These are phyloP conservation scores for Immersiporthe knoxdaviesiana DNA, from an alignment of 2,329 filamentous ascomycete species.

Conservation along the genomic window DNA sequence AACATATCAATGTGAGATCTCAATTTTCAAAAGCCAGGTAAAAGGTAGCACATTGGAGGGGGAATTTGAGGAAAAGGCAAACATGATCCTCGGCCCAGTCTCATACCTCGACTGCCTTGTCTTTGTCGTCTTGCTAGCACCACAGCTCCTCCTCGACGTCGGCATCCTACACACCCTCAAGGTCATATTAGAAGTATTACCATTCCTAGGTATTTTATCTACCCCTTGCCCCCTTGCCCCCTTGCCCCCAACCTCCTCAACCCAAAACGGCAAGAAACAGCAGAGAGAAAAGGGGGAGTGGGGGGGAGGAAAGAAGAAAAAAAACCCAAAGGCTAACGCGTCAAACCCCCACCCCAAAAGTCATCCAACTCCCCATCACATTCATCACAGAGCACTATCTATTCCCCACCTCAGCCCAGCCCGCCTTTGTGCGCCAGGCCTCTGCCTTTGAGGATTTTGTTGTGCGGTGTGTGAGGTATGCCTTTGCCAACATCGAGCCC, in stretches of 20 bases:
- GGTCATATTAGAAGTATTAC: constrained; percentile 65
- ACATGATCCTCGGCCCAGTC: constrained; percentile 74
- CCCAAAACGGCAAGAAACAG: background rate
- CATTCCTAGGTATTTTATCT: constrained; percentile 70
- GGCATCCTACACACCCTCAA: constrained; percentile 62
- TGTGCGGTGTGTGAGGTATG: constrained; percentile 76
- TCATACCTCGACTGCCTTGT: constrained; percentile 76
- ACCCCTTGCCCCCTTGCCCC: too few species aligned
- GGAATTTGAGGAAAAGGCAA: constrained; percentile 25
- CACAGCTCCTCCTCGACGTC: constrained; percentile 71
- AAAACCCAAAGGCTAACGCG: constrained; percentile 5
- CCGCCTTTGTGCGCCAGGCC: constrained; percentile 70
- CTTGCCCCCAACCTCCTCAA: too few species aligned
- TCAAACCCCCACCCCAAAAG: constrained; percentile 41
- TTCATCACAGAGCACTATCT: constrained; percentile 64
- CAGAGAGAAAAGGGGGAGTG: too few species aligned
- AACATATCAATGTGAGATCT: too few species aligned
- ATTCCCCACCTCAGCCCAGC: constrained; percentile 45
- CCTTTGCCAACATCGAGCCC: constrained; percentile 72
- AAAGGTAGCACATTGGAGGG: too few species aligned
- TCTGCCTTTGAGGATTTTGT: constrained; percentile 77
- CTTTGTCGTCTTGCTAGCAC: constrained; percentile 71
- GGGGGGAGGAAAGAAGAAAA: background rate
- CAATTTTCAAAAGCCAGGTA: too few species aligned
- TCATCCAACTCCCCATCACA: constrained; percentile 59